Conservation (phyloP, 1,139 yeast genomes). For the Yamadazyma trypodendri region DNA sequence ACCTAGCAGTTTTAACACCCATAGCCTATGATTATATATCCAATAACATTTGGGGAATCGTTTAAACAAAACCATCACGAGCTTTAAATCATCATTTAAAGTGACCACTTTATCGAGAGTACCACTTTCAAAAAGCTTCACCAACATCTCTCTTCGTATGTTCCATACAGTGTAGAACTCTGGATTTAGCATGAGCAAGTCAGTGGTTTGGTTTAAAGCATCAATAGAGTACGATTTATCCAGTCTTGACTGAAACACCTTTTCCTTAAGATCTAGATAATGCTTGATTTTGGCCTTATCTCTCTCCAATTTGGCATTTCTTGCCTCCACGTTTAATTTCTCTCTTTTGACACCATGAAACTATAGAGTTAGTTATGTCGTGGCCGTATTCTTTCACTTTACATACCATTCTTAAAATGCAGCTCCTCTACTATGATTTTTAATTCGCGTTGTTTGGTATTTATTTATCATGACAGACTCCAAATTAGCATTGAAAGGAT, state of each 20-base stretch:
- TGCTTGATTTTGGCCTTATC: constrained; percentile 54
- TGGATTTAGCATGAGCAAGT: constrained; percentile 66
- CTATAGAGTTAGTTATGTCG: constrained; percentile 19
- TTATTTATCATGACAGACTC: constrained; percentile 16
- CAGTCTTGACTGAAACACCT: constrained; percentile 40
- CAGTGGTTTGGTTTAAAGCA: constrained; percentile 48
- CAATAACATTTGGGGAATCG: constrained; percentile 87
- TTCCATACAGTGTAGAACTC: constrained; percentile 93
- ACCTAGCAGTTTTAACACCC: constrained; percentile 68
- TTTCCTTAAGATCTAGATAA: constrained; percentile 48
- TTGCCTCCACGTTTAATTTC: constrained; percentile 56
- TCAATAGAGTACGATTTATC: constrained; percentile 31
- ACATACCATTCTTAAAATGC: constrained; percentile 4
- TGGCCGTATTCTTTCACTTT: background rate
- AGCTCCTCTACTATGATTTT: no score
- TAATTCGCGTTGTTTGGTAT: constrained; percentile 1
- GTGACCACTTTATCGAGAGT: constrained; percentile 26
- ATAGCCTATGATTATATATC: constrained; percentile 92
- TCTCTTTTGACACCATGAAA: constrained; percentile 75
- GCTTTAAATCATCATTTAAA: constrained; percentile 59
- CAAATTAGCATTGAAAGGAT: constrained; percentile 69
- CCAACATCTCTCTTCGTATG: constrained; percentile 71
- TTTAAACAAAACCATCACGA: constrained; percentile 59
- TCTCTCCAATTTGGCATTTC: constrained; percentile 49
- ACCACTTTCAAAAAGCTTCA: constrained; percentile 24